Evolutionary conservation across 1,284 basidiomycete genomes (phyloP), one percentile per base, ranked within the genome.

Genomic region (Cryptococcus sp.): DNA sequence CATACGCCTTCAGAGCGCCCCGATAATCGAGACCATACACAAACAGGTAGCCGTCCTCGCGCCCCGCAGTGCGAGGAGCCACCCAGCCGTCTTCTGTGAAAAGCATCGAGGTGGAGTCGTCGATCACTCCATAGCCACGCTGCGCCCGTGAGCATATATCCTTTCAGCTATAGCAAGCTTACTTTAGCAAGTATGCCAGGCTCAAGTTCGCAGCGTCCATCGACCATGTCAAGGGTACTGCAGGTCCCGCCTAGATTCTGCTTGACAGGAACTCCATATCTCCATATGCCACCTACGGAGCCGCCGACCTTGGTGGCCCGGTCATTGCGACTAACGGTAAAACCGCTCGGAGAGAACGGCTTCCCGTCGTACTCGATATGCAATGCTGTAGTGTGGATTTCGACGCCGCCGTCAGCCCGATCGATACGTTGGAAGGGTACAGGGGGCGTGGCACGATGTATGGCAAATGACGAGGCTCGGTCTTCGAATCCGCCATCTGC

Each of bases 381-480:
- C 8, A 35, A 8, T 35, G 30, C 30, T 10, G 30, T 5, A 8
- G 30, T 35, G 30, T 35, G 30, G 30, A 35, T 49, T 35, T 35
- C 22, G 47, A 49, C 22, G 23, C 38, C 13, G 20, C 47, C 23
- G 38, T 49, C 47, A 25, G 27, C 17, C 47, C 47, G 16, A 27
- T 35, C 54, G 30, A 35, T 35, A 10, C 30, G 30, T 8, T 35
- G 30, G 30, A 35, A 35, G 13, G 30, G 30, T 10, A 35, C 30
- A 35, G 30, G 30, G 30, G 30, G 30, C 30, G 13, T 10, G 8
- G 30, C 30, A 8, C 30, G 30, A 10, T 35, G 30, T n/a, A 67
- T 42, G 0, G 65, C 67, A 57, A 69, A 69, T 1, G 67, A 67
- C 8, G 58, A 61, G 5, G 65, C 67, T 23, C 65, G 61, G 42